phyloP scores from a whole-genome alignment of 1,284 basidiomycete species.

The Ustilago cynodontis region DNA sequence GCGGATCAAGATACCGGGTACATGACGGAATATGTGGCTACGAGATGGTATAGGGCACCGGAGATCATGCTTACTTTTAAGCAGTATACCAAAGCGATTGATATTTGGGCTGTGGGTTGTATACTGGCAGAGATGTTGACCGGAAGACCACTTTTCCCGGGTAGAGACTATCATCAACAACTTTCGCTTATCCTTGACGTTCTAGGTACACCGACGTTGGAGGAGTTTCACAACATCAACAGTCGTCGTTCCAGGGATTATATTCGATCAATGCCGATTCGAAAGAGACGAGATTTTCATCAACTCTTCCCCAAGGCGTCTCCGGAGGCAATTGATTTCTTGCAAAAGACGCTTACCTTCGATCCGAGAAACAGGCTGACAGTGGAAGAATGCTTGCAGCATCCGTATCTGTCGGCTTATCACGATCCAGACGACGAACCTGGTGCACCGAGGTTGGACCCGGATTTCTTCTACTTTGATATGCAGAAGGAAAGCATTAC shows the following conservation, averaged over 20 bases:
- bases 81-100: slow-evolving; percentile 70
- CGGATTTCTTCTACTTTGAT: slow-evolving; percentile 61
- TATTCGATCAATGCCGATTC: slow-evolving; percentile 90
- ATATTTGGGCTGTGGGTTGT: slow-evolving; percentile 89
- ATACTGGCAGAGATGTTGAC: slow-evolving; percentile 93
- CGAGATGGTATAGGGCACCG: slow-evolving; percentile 69
- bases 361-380: slow-evolving; percentile 62
- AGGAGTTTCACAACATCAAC: slow-evolving; percentile 78
- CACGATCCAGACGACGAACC: slow-evolving; percentile 68
- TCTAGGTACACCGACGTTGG: slow-evolving; percentile 75
- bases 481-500: slow-evolving; percentile 53
- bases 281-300: slow-evolving; percentile 83
- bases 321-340: slow-evolving; percentile 78
- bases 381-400: slow-evolving; percentile 66
- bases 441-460: slow-evolving; percentile 52
- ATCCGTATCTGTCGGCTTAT: slow-evolving; percentile 66
- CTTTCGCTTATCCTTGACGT: slow-evolving; percentile 75
- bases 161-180: slow-evolving; percentile 73
- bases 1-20: slow-evolving; percentile 67
- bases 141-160: slow-evolving; percentile 89
- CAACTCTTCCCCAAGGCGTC: slow-evolving; percentile 82
- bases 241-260: slow-evolving; percentile 88
- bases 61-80: slow-evolving; percentile 70
- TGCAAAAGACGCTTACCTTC: slow-evolving; percentile 86
- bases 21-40: slow-evolving; percentile 70